phyloP scores from a whole-genome alignment of 257 asterid species.

The Euphrasia confusa region DNA sequence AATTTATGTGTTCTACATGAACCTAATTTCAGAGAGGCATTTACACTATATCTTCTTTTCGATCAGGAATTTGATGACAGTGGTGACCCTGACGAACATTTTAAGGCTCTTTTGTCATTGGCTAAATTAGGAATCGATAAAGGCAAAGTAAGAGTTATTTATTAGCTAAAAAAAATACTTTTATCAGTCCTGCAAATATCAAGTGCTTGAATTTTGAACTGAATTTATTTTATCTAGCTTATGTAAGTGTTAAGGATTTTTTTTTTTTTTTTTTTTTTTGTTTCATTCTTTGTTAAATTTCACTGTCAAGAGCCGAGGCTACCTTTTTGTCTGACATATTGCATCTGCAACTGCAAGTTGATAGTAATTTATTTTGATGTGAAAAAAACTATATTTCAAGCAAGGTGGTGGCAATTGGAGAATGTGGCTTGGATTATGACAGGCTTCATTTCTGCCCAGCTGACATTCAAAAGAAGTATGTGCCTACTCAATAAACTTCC shows the following conservation, averaged over 20 bases:
- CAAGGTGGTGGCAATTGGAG: slow-evolving; percentile 99
- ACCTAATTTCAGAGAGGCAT: slow-evolving; percentile 15
- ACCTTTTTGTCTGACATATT: slow-evolving; percentile 1
- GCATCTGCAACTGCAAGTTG: slow-evolving; percentile 13
- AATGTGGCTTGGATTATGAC: slow-evolving; percentile 96
- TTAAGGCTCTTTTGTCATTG: slow-evolving; percentile 66
- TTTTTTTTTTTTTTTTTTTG: neutral
- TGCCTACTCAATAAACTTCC: slow-evolving; percentile 26
- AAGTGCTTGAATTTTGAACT: slow-evolving; percentile 5
- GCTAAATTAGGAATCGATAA: slow-evolving; percentile 84
- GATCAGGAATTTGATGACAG: slow-evolving; percentile 86
- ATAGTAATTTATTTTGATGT: slow-evolving; percentile 18
- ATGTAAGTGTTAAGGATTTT: neutral
- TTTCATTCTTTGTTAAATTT: neutral
- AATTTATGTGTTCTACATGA: slow-evolving; percentile 2
- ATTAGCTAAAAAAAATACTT: slow-evolving; percentile 6
- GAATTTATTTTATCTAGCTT: neutral
- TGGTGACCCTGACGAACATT: slow-evolving; percentile 84
- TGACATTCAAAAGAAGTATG: slow-evolving; percentile 85
- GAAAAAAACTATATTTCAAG: slow-evolving; percentile 31
- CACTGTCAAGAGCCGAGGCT: slow-evolving; percentile 9
- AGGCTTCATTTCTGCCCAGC: slow-evolving; percentile 87
- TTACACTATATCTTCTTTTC: slow-evolving; percentile 13
- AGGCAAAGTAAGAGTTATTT: slow-evolving; percentile 69
- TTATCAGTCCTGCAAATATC: slow-evolving; percentile 1